A percentile compares a stretch with the other conserved stretches of the same genome.
Conservation (phyloP, 1,284 basidiomycete genomes). For the Spongiforma sp. region DNA sequence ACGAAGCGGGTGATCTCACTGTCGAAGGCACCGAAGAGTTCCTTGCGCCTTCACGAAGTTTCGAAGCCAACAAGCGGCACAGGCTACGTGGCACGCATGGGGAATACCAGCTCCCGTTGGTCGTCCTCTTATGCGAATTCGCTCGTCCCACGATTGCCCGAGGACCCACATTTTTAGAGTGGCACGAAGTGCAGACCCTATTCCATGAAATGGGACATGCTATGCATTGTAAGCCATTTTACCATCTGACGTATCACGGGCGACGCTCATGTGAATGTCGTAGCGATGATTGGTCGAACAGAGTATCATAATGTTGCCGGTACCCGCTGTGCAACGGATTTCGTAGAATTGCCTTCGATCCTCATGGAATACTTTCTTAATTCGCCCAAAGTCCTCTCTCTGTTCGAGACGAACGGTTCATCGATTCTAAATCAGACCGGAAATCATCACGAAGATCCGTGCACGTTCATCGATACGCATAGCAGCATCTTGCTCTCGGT, state of each 20-base stretch:
- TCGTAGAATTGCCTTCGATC: conserved; percentile 97
- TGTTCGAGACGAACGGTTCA: conserved; percentile 66
- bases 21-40: conserved; percentile 46
- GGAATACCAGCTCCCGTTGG: conserved; percentile 87
- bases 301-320: conserved; percentile 99
- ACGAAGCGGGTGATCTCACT: conserved; percentile 68
- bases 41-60: conserved; percentile 55
- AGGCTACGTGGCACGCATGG: conserved; percentile 65
- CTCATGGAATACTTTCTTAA: conserved; percentile 98
- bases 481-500: conserved; percentile 91
- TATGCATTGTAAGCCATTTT: conserved; percentile 86
- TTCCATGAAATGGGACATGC: conserved; percentile 99
- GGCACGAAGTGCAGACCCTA: conserved; percentile 95
- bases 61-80: conserved; percentile 65
- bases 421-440: conserved; percentile 49
- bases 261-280: conserved; percentile 20
- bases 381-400: conserved; percentile 81
- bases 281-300: conserved; percentile 97
- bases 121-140: conserved; percentile 94
- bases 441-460: conserved; percentile 73
- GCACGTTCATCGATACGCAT: conserved; percentile 84
- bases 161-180: conserved; percentile 80
- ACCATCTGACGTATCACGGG: neutral
- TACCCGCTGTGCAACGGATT: conserved; percentile 98
- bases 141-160: conserved; percentile 63